Conservation (phyloP, 306 rosid species). For the Aeschynomene evenia region DNA sequence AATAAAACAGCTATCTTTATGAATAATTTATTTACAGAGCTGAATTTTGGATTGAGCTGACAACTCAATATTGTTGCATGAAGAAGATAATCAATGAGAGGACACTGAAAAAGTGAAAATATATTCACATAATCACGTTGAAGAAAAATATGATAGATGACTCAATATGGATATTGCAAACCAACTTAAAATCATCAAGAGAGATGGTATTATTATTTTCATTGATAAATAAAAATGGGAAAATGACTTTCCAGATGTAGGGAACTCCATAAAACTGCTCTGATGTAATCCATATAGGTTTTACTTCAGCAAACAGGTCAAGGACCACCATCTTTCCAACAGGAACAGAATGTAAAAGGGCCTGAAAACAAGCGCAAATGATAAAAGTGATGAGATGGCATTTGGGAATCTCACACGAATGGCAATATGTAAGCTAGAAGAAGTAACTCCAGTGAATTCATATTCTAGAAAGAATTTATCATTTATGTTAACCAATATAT, state of each 20-base stretch:
- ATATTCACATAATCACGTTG: not conserved
- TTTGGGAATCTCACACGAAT: not conserved
- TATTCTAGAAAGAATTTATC: conserved; percentile 23
- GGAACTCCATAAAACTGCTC: conserved; percentile 90
- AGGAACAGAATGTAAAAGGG: conserved; percentile 86
- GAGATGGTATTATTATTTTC: conserved; percentile 10
- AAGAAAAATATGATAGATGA: conserved; percentile 2
- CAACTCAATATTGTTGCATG: not conserved
- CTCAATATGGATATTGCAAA: conserved; percentile 1
- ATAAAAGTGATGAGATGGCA: not conserved
- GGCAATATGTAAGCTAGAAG: not conserved
- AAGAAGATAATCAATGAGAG: not conserved
- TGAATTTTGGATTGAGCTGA: not conserved
- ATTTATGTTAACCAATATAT: not conserved
- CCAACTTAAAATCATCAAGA: not conserved
- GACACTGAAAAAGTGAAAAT: conserved; percentile 4
- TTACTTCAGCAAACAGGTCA: conserved; percentile 89
- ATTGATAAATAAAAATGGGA: conserved; percentile 21
- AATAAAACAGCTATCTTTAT: conserved; percentile 20
- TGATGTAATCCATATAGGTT: conserved; percentile 78
- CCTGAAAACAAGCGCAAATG: conserved; percentile 51
- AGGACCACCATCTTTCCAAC: conserved; percentile 84
- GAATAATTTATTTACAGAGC: conserved; percentile 4
- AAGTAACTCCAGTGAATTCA: conserved; percentile 3
- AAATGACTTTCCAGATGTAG: conserved; percentile 78